These are phyloP conservation scores for Corylus heterophylla DNA, from an alignment of 306 rosid species.

Conservation along the genomic window DNA sequence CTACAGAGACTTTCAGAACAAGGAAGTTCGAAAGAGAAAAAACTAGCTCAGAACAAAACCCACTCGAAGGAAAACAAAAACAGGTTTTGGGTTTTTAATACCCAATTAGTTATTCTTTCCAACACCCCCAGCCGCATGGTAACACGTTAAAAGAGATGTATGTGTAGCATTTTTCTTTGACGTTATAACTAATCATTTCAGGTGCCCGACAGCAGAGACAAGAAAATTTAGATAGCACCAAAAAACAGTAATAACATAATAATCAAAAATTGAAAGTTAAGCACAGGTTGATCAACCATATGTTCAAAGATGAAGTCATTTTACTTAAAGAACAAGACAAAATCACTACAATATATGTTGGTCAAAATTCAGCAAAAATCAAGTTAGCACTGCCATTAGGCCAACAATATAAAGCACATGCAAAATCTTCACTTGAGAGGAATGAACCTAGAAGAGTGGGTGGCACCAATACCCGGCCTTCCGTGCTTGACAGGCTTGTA, in stretches of 20 bases:
- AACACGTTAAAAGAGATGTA: no score
- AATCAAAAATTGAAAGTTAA: background rate
- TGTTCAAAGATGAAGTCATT: background rate
- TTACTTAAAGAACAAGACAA: background rate
- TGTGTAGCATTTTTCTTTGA: no score
- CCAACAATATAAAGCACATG: background rate
- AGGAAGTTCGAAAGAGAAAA: no score
- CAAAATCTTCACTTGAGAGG: constrained; percentile 35
- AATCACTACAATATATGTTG: background rate
- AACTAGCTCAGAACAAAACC: no score
- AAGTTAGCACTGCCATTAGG: background rate
- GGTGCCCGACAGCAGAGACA: no score
- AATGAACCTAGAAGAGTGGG: constrained; percentile 41
- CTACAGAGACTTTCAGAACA: no score
- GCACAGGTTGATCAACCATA: background rate
- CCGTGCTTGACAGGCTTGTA: constrained; percentile 42
- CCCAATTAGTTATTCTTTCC: no score
- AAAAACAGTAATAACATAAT: background rate
- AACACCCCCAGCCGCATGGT: no score
- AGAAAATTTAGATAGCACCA: background rate
- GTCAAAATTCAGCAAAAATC: background rate
- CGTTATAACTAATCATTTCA: no score
- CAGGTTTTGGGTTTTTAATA: no score
- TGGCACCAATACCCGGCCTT: constrained; percentile 47
- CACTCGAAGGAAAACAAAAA: no score